Conservation (phyloP, 345 rosid genomes). For the Eucalyptus camaldulensis region DNA sequence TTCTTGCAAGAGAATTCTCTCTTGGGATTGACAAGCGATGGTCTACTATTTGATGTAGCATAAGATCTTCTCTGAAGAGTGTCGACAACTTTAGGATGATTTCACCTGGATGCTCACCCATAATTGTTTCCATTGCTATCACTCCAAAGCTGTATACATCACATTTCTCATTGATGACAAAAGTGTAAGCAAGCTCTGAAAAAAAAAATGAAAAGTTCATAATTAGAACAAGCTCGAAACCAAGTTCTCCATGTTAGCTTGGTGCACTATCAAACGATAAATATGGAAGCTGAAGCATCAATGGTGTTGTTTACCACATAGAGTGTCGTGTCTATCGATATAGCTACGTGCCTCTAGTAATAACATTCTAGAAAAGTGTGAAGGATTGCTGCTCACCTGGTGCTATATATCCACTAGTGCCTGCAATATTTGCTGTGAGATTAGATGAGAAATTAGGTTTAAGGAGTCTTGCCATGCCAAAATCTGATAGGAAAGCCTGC, state of each 20-base stretch:
- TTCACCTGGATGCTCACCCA: constrained; percentile 7
- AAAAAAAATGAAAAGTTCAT: background rate
- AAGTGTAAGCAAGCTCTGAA: background rate
- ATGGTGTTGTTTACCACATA: too few relatives aligned
- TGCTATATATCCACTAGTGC: background rate
- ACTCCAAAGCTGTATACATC: background rate
- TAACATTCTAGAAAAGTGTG: background rate
- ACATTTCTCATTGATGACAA: background rate
- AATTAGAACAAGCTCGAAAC: too few relatives aligned
- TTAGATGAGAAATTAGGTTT: too few relatives aligned
- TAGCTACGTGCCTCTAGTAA: background rate
- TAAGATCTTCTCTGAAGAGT: background rate
- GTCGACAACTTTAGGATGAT: background rate
- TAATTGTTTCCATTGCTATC: background rate
- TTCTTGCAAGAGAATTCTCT: background rate
- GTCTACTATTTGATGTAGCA: background rate
- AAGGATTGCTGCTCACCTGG: background rate
- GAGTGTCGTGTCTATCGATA: too few relatives aligned
- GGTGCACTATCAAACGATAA: too few relatives aligned
- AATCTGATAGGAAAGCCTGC: too few relatives aligned
- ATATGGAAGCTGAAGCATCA: too few relatives aligned
- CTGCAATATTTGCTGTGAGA: background rate
- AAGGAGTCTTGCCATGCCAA: too few relatives aligned
- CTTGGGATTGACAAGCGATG: background rate
- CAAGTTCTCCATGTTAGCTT: too few relatives aligned